Base-by-base conservation (phyloP, 2,329 filamentous ascomycete genomes). In the Aureobasidium sp. region DNA sequence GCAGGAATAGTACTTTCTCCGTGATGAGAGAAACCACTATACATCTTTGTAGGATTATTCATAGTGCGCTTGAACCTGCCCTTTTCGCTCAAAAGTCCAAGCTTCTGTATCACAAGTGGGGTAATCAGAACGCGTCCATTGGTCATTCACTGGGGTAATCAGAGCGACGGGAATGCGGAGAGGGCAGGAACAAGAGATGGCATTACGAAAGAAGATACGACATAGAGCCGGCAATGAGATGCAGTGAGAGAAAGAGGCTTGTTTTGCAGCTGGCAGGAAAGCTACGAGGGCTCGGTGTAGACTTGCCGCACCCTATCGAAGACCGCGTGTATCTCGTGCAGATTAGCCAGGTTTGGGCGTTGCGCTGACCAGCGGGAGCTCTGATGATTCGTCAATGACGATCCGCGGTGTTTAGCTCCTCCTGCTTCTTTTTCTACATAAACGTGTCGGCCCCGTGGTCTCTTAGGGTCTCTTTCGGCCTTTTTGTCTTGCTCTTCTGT, bases 261-360 rank as follows among this genome's bases (percentile, higher is more conserved):
- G 39, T 57, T 57, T 45, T 45, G 17, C 29, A 34, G 39, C 25
- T 31, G 22, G 51, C 22, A 41, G 20, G 25, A 20, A 55, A 42
- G 25, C 27, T 45, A 57, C 53, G 29, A 57, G 53, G n/a, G n/a
- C 55, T 58, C 55, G 55, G 55, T 48, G 42, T 58, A 58, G 29
- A 48, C 55, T 31, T 58, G 55, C 55, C 45, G 17, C n/a, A 25
- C 14, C 14, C 25, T 48, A 15, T 37, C 14, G n/a, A 29, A n/a
- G 11, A 27, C 20, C 34, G 29, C 20, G 49, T 52, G 34, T 57
- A 29, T 57, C 27, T 36, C 11, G 48, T 58, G 31, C 42, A 29
- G 42, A 58, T 58, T 58, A 58, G 9, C 55, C 55, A 58, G 55
- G 31, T 58, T 58, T 58, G 55, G 55, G 31, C n/a, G 29, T 47